A percentile compares a stretch with the other conserved stretches of the same genome.
Conservation (phyloP, 306 rosid genomes). For the Boehmeria nivea region DNA sequence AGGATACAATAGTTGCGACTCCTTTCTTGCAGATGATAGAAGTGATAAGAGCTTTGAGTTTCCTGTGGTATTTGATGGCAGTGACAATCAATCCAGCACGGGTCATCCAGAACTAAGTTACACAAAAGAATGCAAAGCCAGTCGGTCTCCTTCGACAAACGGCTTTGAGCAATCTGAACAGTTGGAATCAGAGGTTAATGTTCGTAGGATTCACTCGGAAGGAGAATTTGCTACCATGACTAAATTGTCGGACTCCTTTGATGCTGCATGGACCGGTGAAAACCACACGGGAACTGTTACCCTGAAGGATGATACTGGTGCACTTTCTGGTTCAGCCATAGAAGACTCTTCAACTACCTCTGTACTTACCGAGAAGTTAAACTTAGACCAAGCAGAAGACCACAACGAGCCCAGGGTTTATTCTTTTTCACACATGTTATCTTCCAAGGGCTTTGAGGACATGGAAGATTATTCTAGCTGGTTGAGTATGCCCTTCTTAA, state of each 20-base stretch:
- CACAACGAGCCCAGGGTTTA: slow-evolving; percentile 34
- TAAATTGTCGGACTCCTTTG: slow-evolving; percentile 79
- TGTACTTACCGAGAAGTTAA: slow-evolving; percentile 20
- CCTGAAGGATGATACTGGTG: slow-evolving; percentile 33
- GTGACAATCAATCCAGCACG: slow-evolving; percentile 27
- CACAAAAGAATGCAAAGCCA: slow-evolving; percentile 35
- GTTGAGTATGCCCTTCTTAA: slow-evolving; percentile 68
- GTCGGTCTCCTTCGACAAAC: slow-evolving; percentile 26
- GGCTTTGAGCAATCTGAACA: slow-evolving; percentile 25
- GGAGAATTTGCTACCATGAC: slow-evolving; percentile 51
- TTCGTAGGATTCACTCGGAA: slow-evolving; percentile 58
- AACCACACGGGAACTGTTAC: slow-evolving; percentile 35
- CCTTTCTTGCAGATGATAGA: slow-evolving; percentile 31
- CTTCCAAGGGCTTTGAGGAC: slow-evolving; percentile 38
- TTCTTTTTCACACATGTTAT: slow-evolving; percentile 26
- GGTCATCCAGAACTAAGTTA: slow-evolving; percentile 27
- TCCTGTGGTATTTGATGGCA: slow-evolving; percentile 30
- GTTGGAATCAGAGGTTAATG: slow-evolving; percentile 32
- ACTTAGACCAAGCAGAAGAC: slow-evolving; percentile 44
- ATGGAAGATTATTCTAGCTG: slow-evolving; percentile 60
- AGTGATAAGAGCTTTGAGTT: slow-evolving; percentile 24
- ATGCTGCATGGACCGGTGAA: slow-evolving; percentile 83
- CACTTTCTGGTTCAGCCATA: slow-evolving; percentile 33
- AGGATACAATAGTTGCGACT: slow-evolving; percentile 34
- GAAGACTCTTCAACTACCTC: slow-evolving; percentile 38